phyloP scores from a whole-genome alignment of 2,329 filamentous ascomycete genomes.

The Colletotrichum gigasporum region DNA sequence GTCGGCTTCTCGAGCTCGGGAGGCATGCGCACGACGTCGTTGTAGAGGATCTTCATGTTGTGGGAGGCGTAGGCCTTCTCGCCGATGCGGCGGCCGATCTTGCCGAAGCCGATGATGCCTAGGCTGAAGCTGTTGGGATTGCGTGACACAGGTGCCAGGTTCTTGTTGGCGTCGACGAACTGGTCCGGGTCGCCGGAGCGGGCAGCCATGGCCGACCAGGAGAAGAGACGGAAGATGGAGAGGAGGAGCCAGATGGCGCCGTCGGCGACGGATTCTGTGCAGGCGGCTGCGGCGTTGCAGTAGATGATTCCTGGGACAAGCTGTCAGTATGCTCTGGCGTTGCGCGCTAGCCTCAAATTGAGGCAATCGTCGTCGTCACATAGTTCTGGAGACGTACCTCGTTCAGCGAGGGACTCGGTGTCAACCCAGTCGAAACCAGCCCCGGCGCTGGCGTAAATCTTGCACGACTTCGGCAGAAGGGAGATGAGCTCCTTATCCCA shows the following conservation, averaged over 20 bases:
- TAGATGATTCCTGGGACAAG: neutral
- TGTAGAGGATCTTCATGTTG: constrained; percentile 67
- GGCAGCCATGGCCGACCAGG: constrained; percentile 23
- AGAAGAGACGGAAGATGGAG: constrained; percentile 29
- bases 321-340: neutral
- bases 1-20: constrained; percentile 45
- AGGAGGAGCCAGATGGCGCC: constrained; percentile 31
- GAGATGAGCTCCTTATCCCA: constrained; percentile 29
- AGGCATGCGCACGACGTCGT: constrained; percentile 56
- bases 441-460: constrained; percentile 24
- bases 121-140: constrained; percentile 38
- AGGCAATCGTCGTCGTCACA: neutral
- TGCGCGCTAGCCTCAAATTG: no score
- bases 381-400: constrained; percentile 3
- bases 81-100: constrained; percentile 61
- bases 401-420: constrained; percentile 22
- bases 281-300: constrained; percentile 27
- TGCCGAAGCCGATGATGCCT: constrained; percentile 69
- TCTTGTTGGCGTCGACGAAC: constrained; percentile 30
- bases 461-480: constrained; percentile 26
- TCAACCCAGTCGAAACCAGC: constrained; percentile 29
- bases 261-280: constrained; percentile 30
- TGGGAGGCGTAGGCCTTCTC: constrained; percentile 59
- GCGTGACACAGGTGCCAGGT: constrained; percentile 21
- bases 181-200: constrained; percentile 28